Conservation (phyloP, 2,329 filamentous ascomycete species). For the Curvularia verruculosa region DNA sequence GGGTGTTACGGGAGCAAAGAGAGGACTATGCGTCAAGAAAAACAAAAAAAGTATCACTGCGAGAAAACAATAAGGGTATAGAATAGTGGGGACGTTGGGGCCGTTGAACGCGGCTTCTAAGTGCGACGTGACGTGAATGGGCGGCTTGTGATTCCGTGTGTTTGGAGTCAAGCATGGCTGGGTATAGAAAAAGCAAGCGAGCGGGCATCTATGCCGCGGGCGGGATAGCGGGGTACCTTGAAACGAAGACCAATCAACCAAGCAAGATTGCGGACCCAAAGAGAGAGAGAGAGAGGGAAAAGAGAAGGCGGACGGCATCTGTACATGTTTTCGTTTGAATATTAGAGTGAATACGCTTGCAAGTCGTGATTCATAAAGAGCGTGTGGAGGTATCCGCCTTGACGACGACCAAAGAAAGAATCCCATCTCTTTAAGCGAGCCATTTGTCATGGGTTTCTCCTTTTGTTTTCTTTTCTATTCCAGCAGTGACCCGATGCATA, state of each 20-base stretch:
- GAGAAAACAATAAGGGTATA: not conserved
- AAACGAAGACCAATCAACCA: not conserved
- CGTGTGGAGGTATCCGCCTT: not conserved
- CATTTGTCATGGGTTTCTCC: not conserved
- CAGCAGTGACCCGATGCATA: not conserved
- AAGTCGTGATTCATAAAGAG: not conserved
- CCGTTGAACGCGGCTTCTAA: not conserved
- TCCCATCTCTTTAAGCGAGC: not conserved
- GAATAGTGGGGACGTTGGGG: slow-evolving; percentile 3
- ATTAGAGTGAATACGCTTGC: not conserved
- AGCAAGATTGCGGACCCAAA: not conserved
- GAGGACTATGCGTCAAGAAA: not conserved
- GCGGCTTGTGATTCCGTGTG: not conserved
- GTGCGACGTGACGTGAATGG: not conserved
- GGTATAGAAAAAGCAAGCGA: not conserved
- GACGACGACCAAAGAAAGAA: not conserved
- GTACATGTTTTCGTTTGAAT: not conserved
- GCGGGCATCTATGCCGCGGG: not conserved
- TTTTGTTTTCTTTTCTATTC: not conserved
- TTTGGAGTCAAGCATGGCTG: not conserved
- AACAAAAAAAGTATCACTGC: not conserved
- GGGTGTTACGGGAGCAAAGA: not conserved
- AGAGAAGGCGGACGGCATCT: not conserved
- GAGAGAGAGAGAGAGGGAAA: too few relatives aligned
- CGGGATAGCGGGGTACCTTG: not conserved